phyloP scores from a whole-genome alignment of 1,284 basidiomycete genomes.

The Fomitiporia mediterranea region DNA sequence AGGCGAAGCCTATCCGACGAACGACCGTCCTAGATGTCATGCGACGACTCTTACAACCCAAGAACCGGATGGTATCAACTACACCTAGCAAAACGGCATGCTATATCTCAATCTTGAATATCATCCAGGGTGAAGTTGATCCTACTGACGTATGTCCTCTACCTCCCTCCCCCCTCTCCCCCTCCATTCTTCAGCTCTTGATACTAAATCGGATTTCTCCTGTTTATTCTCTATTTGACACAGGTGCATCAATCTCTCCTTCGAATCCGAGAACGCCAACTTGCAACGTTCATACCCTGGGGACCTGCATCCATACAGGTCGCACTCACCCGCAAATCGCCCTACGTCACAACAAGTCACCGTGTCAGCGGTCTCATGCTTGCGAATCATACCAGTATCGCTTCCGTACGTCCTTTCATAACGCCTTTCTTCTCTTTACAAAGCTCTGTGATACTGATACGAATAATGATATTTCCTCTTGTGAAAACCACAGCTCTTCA shows the following conservation, averaged over 20 bases:
- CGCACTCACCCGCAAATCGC: constrained; percentile 87
- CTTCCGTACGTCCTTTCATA: constrained; percentile 59
- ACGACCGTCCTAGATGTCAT: constrained; percentile 98
- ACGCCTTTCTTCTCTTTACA: not conserved
- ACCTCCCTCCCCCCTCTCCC: no score
- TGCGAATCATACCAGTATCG: constrained; percentile 97
- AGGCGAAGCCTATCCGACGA: constrained; percentile 87
- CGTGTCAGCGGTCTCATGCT: constrained; percentile 98
- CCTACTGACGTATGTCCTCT: constrained; percentile 79
- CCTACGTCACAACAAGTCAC: constrained; percentile 84
- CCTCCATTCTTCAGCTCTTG: no score
- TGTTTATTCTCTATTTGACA: constrained; percentile 1
- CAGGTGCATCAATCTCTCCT: constrained; percentile 96
- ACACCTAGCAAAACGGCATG: constrained; percentile 87
- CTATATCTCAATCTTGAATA: constrained; percentile 98
- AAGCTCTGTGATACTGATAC: not conserved
- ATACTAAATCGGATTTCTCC: constrained; percentile 1
- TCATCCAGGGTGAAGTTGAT: constrained; percentile 98
- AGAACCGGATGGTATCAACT: constrained; percentile 99
- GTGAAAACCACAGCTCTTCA: constrained; percentile 82
- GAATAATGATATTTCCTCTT: not conserved
- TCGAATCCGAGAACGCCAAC: constrained; percentile 92
- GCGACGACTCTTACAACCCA: constrained; percentile 95
- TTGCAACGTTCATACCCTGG: constrained; percentile 99
- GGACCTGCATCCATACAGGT: constrained; percentile 98